Conservation (phyloP, 192 early-diverging fungal genomes). For the Entomortierella beljakovae region DNA sequence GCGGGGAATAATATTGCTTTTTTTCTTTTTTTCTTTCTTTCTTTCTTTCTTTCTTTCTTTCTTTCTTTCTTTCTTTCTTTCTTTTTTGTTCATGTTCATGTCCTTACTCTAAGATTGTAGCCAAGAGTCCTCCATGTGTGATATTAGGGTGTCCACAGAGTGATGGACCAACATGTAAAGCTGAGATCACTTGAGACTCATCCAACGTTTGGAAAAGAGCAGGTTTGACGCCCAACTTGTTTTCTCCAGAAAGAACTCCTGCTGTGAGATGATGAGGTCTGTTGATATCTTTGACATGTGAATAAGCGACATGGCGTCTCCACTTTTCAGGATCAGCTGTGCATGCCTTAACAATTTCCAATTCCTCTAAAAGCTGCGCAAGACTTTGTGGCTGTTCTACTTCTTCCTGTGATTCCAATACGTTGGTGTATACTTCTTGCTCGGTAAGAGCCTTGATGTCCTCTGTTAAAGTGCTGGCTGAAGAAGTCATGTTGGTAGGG, state of each 20-base stretch:
- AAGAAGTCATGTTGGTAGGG: neutral
- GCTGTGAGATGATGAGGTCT: constrained; percentile 55
- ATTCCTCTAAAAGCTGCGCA: constrained; percentile 20
- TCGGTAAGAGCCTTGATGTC: neutral
- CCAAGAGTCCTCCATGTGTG: constrained; percentile 81
- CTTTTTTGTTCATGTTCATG: constrained; percentile 7
- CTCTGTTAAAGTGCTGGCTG: neutral
- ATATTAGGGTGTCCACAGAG: constrained; percentile 85
- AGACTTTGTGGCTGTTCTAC: neutral
- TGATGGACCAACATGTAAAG: constrained; percentile 75
- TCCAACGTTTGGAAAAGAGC: constrained; percentile 65
- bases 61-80: neutral
- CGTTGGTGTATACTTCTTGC: neutral
- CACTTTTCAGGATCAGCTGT: constrained; percentile 13
- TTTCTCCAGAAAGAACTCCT: constrained; percentile 64
- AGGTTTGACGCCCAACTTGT: constrained; percentile 63
- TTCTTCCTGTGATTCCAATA: neutral
- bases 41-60: neutral
- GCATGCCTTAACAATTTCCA: constrained; percentile 23
- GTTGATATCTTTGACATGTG: constrained; percentile 37
- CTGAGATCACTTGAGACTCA: constrained; percentile 40
- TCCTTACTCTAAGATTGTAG: constrained; percentile 72
- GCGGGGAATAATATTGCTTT: neutral
- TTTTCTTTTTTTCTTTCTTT: neutral
- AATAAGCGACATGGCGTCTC: constrained; percentile 40